Evolutionary conservation across 73 alveolate species (phyloP).

Genomic region (Blepharisma japonicum): DNA sequence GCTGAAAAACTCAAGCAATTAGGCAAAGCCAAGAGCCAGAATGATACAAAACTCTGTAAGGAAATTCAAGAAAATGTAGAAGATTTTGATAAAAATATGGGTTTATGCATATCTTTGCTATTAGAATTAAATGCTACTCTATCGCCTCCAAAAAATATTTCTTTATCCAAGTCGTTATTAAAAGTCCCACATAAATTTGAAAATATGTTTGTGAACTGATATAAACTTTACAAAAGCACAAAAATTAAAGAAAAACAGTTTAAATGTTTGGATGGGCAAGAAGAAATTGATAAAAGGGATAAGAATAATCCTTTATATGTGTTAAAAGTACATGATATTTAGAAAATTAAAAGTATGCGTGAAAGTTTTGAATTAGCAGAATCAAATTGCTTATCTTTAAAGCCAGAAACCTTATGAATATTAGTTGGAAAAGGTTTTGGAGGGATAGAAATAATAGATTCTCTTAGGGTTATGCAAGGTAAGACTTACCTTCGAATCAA

Average conservation of each 20-base stretch:
- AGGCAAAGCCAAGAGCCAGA: not conserved
- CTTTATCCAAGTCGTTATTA: not conserved
- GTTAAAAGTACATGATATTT: not conserved
- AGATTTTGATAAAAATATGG: not conserved
- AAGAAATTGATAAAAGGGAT: constrained; percentile 22
- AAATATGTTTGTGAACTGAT: not conserved
- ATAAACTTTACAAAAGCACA: not conserved
- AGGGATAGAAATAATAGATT: not conserved
- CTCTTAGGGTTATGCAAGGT: constrained; percentile 9
- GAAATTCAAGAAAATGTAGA: not conserved
- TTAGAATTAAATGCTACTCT: too few species aligned
- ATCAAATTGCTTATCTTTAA: not conserved
- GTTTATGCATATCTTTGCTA: not conserved
- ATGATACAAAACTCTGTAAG: not conserved
- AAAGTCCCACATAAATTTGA: constrained; percentile 27
- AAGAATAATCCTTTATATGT: constrained; percentile 22
- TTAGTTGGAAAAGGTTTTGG: constrained; percentile 17
- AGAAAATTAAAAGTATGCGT: not conserved
- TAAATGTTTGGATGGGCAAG: constrained; percentile 26
- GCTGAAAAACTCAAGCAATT: not conserved
- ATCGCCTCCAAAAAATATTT: too few species aligned
- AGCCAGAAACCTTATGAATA: not conserved
- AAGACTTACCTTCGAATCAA: constrained; percentile 17
- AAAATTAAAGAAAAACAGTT: constrained; percentile 15
- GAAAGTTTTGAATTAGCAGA: not conserved